Conservation (phyloP, 2,329 filamentous ascomycete genomes). For the Aspergillus novofumigatus region DNA sequence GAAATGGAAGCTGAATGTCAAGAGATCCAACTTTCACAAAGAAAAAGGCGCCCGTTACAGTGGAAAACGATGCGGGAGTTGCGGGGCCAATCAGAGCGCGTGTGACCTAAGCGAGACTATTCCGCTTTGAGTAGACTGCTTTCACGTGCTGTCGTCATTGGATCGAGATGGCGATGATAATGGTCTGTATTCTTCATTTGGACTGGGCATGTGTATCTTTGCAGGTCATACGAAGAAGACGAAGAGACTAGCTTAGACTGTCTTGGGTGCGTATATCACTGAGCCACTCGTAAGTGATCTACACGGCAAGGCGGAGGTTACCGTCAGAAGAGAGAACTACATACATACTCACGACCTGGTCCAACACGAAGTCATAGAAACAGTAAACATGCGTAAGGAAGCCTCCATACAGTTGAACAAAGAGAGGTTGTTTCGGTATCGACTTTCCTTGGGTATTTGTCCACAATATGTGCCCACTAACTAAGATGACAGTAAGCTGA, state of each 20-base stretch:
- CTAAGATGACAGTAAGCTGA: neutral
- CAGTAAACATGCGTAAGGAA: neutral
- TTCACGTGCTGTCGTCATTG: constrained; percentile 20
- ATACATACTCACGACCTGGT: neutral
- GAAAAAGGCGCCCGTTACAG: neutral
- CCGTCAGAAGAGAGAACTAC: neutral
- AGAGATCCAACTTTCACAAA: neutral
- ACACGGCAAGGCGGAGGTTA: neutral
- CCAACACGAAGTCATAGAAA: neutral
- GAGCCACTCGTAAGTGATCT: neutral
- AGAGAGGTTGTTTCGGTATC: neutral
- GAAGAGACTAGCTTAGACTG: too few relatives aligned
- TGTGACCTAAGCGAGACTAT: constrained; percentile 6
- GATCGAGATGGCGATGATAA: neutral
- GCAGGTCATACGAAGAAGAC: neutral
- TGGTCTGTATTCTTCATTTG: neutral
- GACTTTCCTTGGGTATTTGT: neutral
- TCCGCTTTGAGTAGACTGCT: neutral
- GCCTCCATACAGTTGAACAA: neutral
- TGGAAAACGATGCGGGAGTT: neutral
- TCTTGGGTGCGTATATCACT: neutral
- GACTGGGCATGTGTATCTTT: neutral
- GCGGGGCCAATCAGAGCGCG: neutral
- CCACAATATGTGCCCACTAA: neutral
- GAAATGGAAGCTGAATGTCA: neutral